These are phyloP conservation scores for Pyracantha coccinea DNA, from an alignment of 331 rosid genomes.

Conservation along the genomic window DNA sequence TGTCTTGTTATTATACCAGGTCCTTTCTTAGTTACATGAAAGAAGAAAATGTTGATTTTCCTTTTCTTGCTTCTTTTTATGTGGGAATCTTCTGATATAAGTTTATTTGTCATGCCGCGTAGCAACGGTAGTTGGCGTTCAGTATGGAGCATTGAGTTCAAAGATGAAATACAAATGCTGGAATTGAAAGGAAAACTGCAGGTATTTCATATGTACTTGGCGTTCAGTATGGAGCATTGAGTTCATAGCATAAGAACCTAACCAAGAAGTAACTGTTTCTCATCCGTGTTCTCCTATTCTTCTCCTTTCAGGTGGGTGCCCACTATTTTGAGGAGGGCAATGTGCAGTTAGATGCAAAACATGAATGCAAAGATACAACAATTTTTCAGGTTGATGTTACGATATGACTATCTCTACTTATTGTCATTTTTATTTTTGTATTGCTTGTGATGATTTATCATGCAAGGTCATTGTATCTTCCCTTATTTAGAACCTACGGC, in stretches of 20 bases:
- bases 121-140: conserved; percentile 99
- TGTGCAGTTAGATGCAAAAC: conserved; percentile 93
- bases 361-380: conserved; percentile 89
- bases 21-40: background rate
- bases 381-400: conserved; percentile 58
- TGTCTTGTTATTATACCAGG: background rate
- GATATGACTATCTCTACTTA: conserved; percentile 6
- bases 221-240: background rate
- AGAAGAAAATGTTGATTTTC: background rate
- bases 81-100: background rate
- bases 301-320: conserved; percentile 69
- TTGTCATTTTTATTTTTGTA: conserved; percentile 2
- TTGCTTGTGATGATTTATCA: background rate
- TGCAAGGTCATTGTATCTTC: background rate
- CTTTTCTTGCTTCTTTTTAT: background rate
- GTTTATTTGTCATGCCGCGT: conserved; percentile 17
- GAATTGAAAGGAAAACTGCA: conserved; percentile 74
- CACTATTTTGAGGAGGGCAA: conserved; percentile 99
- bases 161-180: conserved; percentile 59
- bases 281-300: conserved; percentile 1
- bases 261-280: background rate
- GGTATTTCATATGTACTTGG: conserved; percentile 35
- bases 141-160: conserved; percentile 83
- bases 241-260: background rate
- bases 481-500: background rate